These are phyloP conservation scores for Prunus armeniaca DNA, from an alignment of 306 rosid genomes.

Conservation along the genomic window DNA sequence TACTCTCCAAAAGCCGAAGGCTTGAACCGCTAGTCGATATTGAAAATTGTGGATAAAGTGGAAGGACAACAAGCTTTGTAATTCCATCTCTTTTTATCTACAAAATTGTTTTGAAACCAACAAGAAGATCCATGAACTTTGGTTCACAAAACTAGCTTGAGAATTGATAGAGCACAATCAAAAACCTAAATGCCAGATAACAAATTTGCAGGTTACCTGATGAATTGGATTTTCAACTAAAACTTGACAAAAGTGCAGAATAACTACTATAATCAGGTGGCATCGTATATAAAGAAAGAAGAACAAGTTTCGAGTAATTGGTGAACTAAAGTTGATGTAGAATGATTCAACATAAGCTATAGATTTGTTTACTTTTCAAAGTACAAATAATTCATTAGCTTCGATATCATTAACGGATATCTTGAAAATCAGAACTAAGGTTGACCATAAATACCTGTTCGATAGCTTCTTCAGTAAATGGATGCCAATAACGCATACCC, in stretches of 20 bases:
- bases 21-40: slow-evolving; percentile 98
- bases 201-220: neutral
- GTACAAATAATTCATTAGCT: neutral
- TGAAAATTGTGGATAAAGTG: slow-evolving; percentile 98
- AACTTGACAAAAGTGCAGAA: neutral
- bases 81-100: slow-evolving; percentile 89
- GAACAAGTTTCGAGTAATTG: neutral
- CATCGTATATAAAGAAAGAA: neutral
- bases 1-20: slow-evolving; percentile 93
- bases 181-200: neutral
- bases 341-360: neutral
- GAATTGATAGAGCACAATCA: neutral
- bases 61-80: slow-evolving; percentile 95
- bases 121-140: slow-evolving; percentile 16
- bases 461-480: slow-evolving; percentile 89
- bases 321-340: neutral
- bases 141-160: neutral
- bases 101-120: slow-evolving; percentile 29
- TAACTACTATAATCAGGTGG: neutral
- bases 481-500: slow-evolving; percentile 99
- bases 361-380: neutral
- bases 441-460: slow-evolving; percentile 49
- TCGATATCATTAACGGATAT: slow-evolving; percentile 1
- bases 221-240: neutral
- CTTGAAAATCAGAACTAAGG: slow-evolving; percentile 1